These are phyloP conservation scores for Trichoderma sp. DNA, from an alignment of 2,329 filamentous ascomycete genomes.

Conservation along the genomic window DNA sequence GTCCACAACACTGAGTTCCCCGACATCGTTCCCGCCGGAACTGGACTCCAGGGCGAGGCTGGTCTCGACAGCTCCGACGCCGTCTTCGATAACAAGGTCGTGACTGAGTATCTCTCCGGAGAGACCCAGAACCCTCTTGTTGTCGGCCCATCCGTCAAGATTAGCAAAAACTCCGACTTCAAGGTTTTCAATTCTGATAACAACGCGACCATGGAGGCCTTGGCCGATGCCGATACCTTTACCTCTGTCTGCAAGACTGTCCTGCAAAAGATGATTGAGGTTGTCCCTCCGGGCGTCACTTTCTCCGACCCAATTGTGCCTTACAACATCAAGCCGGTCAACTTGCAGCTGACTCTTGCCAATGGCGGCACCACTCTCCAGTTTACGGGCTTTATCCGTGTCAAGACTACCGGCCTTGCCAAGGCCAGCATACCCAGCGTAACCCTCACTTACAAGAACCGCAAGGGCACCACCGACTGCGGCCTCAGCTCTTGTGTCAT, in stretches of 20 bases:
- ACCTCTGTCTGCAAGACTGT: constrained; percentile 48
- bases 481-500: constrained; percentile 44
- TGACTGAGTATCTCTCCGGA: constrained; percentile 55
- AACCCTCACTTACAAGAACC: constrained; percentile 55
- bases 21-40: constrained; percentile 47
- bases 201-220: constrained; percentile 52
- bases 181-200: constrained; percentile 55
- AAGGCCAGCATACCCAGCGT: constrained; percentile 45
- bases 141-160: constrained; percentile 46
- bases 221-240: constrained; percentile 48
- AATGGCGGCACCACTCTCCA: constrained; percentile 47
- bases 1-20: constrained; percentile 56
- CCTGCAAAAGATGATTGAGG: constrained; percentile 61
- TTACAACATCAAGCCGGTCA: constrained; percentile 59
- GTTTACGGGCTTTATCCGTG: constrained; percentile 55
- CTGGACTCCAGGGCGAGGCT: constrained; percentile 43
- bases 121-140: constrained; percentile 56
- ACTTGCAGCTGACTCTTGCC: constrained; percentile 54
- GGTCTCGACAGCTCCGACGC: constrained; percentile 48
- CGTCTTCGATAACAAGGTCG: constrained; percentile 55
- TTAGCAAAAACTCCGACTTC: constrained; percentile 52
- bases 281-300: constrained; percentile 50
- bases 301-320: constrained; percentile 53
- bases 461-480: constrained; percentile 48
- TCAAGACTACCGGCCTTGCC: constrained; percentile 51